Percentiles rank a stretch among this genome's conserved stretches.
phyloP scores from a whole-genome alignment of 345 rosid species.

The Schrenkiella parvula region DNA sequence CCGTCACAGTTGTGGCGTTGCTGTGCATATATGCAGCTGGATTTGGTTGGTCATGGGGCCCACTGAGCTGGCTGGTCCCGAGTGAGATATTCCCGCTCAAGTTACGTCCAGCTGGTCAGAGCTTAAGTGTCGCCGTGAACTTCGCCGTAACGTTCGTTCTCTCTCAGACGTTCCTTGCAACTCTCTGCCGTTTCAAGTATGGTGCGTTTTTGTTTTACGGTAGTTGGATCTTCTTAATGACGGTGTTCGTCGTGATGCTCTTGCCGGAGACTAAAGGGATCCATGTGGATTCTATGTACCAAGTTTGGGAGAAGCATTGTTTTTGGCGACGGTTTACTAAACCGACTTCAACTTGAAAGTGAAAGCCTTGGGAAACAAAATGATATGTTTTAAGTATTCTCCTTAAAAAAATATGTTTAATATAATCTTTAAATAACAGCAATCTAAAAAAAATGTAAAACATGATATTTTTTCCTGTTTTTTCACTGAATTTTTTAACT shows the following conservation, averaged over 20 bases:
- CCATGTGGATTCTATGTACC: conserved; percentile 60
- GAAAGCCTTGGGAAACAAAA: neutral
- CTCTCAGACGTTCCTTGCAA: conserved; percentile 55
- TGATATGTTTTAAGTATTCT: too few relatives aligned
- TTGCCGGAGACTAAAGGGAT: conserved; percentile 69
- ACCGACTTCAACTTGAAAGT: conserved; percentile 11
- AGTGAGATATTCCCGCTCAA: conserved; percentile 63
- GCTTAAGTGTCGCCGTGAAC: conserved; percentile 50
- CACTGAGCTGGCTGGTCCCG: conserved; percentile 62
- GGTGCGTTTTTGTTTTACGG: conserved; percentile 61
- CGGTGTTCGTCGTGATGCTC: conserved; percentile 22
- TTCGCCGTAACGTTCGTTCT: conserved; percentile 51
- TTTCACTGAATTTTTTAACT: too few relatives aligned
- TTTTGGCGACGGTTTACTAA: conserved; percentile 44
- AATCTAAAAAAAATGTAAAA: too few relatives aligned
- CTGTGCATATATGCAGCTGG: conserved; percentile 48
- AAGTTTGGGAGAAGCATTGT: conserved; percentile 64
- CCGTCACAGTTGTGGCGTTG: conserved; percentile 37
- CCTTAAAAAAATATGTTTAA: too few relatives aligned
- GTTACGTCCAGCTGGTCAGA: conserved; percentile 50
- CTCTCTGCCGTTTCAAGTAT: conserved; percentile 45
- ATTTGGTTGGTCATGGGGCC: conserved; percentile 87
- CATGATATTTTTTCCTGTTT: too few relatives aligned
- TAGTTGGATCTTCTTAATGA: conserved; percentile 38
- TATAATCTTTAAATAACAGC: too few relatives aligned